Conservation (phyloP, 306 rosid species). For the Begonia peltatifolia region DNA sequence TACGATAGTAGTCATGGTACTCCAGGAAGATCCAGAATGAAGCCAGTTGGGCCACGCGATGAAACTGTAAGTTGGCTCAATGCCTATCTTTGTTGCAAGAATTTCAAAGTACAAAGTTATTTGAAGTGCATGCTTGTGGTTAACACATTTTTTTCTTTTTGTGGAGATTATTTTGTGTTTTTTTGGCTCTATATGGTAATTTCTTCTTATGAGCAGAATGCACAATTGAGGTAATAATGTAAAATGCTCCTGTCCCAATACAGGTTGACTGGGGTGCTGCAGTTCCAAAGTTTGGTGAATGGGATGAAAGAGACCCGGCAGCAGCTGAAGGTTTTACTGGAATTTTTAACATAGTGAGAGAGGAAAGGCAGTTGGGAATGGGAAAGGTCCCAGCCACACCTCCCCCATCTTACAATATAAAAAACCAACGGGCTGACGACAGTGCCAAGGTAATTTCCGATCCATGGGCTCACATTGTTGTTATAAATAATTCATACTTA, state of each 20-base stretch:
- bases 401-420: conserved; percentile 2
- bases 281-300: conserved; percentile 11
- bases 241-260: too few species aligned
- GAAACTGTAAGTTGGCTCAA: conserved; percentile 45
- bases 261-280: conserved; percentile 4
- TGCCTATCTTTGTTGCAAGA: neutral
- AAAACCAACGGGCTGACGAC: neutral
- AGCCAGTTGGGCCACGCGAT: conserved; percentile 39
- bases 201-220: too few species aligned
- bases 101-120: neutral
- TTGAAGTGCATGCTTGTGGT: neutral
- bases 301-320: conserved; percentile 10
- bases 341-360: conserved; percentile 11
- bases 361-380: conserved; percentile 2
- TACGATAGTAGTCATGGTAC: conserved; percentile 61
- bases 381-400: neutral
- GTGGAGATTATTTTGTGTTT: neutral
- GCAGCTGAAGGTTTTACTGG: conserved; percentile 11
- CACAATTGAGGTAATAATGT: too few species aligned
- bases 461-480: too few species aligned
- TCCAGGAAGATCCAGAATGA: conserved; percentile 56
- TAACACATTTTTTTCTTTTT: neutral
- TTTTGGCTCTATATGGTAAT: neutral
- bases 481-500: too few species aligned
- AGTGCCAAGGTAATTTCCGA: neutral